These are phyloP conservation scores for Globisporangium radiosum DNA, from an alignment of 352 stramenopile genomes.

Conservation along the genomic window DNA sequence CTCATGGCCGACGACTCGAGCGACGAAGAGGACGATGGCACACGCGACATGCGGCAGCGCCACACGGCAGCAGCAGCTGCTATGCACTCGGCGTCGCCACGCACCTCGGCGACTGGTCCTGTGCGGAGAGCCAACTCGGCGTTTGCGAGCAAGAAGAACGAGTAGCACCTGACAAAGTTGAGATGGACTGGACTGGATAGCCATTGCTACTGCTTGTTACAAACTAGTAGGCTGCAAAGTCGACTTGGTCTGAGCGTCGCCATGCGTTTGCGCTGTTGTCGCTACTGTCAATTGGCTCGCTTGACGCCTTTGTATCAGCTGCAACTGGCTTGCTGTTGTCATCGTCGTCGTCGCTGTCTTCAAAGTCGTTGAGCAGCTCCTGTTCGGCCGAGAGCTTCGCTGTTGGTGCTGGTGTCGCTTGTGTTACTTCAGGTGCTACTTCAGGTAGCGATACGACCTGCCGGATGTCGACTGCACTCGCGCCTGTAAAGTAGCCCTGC, in stretches of 20 bases:
- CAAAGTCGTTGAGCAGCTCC: constrained; percentile 83
- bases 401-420: constrained; percentile 19
- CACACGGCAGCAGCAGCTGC: constrained; percentile 20
- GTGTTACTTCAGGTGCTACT: constrained; percentile 6
- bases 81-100: constrained; percentile 13
- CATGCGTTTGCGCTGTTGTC: constrained; percentile 25
- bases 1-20: constrained; percentile 67
- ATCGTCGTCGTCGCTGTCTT: constrained; percentile 69
- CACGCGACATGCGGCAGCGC: constrained; percentile 28
- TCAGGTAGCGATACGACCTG: constrained; percentile 16
- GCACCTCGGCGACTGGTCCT: constrained; percentile 13
- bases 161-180: constrained; percentile 15
- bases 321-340: constrained; percentile 6
- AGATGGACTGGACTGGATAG: too few species aligned
- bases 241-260: constrained; percentile 64
- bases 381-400: constrained; percentile 56
- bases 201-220: too few species aligned
- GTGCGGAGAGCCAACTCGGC: constrained; percentile 20
- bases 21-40: constrained; percentile 59
- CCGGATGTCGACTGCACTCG: constrained; percentile 70
- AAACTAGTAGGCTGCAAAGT: constrained; percentile 56
- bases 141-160: constrained; percentile 51
- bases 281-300: constrained; percentile 5
- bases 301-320: not conserved
- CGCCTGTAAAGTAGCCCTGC: constrained; percentile 75